Percentiles rank a stretch among this genome's conserved stretches.
Conservation (phyloP, 2,329 filamentous ascomycete species). For the Coleophoma crateriformis region DNA sequence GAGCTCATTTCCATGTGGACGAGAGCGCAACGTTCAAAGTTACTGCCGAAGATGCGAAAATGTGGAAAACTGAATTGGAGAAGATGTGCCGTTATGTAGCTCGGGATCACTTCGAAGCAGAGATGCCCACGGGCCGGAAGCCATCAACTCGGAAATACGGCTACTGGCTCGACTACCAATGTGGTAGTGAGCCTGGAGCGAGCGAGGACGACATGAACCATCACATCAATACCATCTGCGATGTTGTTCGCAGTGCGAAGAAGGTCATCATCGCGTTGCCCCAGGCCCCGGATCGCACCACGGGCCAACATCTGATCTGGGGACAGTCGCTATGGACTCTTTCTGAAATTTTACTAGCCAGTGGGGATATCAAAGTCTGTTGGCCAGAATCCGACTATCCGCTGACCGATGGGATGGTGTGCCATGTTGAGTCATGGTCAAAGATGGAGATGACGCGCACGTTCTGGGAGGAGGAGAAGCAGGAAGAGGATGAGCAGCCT, state of each 20-base stretch:
- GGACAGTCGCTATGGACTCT: neutral
- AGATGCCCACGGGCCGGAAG: neutral
- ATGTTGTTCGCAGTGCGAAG: slow-evolving; percentile 1
- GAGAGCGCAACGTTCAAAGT: neutral
- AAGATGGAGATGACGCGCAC: neutral
- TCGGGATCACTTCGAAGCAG: neutral
- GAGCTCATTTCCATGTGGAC: neutral
- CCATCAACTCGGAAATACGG: neutral
- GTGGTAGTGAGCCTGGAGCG: neutral
- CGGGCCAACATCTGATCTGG: neutral
- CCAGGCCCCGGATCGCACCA: neutral
- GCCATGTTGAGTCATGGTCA: neutral
- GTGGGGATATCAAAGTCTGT: neutral
- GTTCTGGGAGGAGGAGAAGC: neutral
- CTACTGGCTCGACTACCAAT: slow-evolving; percentile 1
- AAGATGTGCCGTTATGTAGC: neutral
- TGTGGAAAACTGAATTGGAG: neutral
- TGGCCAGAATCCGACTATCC: neutral
- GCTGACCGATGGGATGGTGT: neutral
- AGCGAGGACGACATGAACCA: neutral
- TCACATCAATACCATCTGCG: neutral
- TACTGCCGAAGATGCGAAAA: neutral
- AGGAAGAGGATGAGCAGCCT: neutral
- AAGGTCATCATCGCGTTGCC: neutral
- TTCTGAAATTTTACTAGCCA: neutral